Conservation (phyloP, 805 yeast species). For the Hanseniaspora jakobsenii region DNA sequence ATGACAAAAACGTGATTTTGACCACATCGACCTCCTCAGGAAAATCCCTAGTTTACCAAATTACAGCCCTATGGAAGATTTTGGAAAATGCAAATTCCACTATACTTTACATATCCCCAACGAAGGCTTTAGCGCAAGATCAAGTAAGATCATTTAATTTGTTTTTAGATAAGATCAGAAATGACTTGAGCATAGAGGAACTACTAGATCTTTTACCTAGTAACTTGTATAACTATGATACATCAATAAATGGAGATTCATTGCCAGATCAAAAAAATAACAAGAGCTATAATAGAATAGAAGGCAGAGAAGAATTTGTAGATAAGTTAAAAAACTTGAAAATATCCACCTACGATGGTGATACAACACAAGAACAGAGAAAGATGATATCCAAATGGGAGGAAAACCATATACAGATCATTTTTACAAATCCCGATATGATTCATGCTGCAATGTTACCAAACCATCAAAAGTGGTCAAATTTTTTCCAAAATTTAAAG, state of each 20-base stretch:
- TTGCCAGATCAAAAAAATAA: too few species aligned
- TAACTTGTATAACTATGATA: too few species aligned
- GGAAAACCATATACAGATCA: constrained; percentile 47
- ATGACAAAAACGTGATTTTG: constrained; percentile 61
- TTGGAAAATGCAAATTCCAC: constrained; percentile 35
- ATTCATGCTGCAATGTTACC: constrained; percentile 79
- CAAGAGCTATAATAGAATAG: too few species aligned
- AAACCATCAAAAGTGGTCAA: constrained; percentile 58
- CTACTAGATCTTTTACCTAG: neutral
- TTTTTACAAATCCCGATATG: constrained; percentile 93
- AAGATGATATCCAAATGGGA: constrained; percentile 35
- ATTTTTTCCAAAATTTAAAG: constrained; percentile 50
- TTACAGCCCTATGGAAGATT: constrained; percentile 54
- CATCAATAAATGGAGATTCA: too few species aligned
- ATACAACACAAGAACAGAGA: constrained; percentile 55
- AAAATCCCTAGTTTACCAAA: constrained; percentile 81
- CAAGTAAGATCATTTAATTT: constrained; percentile 71
- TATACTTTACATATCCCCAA: constrained; percentile 84
- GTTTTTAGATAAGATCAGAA: constrained; percentile 33
- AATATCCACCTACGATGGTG: constrained; percentile 88
- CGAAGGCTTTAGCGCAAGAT: constrained; percentile 95
- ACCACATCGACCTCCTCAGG: constrained; percentile 97
- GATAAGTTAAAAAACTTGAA: constrained; percentile 30
- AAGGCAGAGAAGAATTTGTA: neutral
- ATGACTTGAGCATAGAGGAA: constrained; percentile 17